Evolutionary conservation across 1,284 basidiomycete genomes (phyloP).

Genomic region (Sporisorium reilianum): DNA sequence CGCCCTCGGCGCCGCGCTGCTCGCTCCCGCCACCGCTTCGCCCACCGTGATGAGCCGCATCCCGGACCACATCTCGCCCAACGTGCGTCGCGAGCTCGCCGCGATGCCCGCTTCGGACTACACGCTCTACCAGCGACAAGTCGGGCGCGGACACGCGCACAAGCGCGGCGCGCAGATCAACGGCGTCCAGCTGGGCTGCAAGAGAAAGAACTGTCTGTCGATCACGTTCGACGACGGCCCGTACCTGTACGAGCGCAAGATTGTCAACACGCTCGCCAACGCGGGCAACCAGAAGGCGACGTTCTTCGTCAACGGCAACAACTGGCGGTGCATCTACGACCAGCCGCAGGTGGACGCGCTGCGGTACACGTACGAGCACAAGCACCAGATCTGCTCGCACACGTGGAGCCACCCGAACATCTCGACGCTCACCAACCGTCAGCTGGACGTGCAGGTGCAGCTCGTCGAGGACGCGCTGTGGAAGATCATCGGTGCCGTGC

Average conservation of each 20-base stretch:
- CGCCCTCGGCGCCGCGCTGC: slow-evolving; percentile 20
- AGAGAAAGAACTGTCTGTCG: slow-evolving; percentile 32
- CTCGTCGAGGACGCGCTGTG: slow-evolving; percentile 59
- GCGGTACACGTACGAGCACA: slow-evolving; percentile 39
- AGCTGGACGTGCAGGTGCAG: slow-evolving; percentile 55
- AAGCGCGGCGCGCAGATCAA: slow-evolving; percentile 35
- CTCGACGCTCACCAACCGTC: slow-evolving; percentile 32
- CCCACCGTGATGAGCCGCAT: slow-evolving; percentile 38
- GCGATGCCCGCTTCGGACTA: slow-evolving; percentile 11
- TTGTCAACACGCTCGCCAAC: slow-evolving; percentile 42
- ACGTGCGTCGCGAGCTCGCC: slow-evolving; percentile 32
- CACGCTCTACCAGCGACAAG: slow-evolving; percentile 26
- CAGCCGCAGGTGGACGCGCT: slow-evolving; percentile 19
- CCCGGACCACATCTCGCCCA: slow-evolving; percentile 39
- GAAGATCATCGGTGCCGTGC: slow-evolving; percentile 61
- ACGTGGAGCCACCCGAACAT: slow-evolving; percentile 56
- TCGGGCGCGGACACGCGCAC: neutral
- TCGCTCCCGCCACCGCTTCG: slow-evolving; percentile 21
- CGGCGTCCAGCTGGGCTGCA: slow-evolving; percentile 39
- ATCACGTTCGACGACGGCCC: slow-evolving; percentile 64
- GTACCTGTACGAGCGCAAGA: slow-evolving; percentile 37
- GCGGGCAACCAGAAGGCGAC: slow-evolving; percentile 47
- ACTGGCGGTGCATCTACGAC: slow-evolving; percentile 58
- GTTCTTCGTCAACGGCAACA: slow-evolving; percentile 65
- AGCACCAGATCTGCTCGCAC: slow-evolving; percentile 61